Conservation (phyloP, 116 monocot species). For the Trichopus zeylanicus region DNA sequence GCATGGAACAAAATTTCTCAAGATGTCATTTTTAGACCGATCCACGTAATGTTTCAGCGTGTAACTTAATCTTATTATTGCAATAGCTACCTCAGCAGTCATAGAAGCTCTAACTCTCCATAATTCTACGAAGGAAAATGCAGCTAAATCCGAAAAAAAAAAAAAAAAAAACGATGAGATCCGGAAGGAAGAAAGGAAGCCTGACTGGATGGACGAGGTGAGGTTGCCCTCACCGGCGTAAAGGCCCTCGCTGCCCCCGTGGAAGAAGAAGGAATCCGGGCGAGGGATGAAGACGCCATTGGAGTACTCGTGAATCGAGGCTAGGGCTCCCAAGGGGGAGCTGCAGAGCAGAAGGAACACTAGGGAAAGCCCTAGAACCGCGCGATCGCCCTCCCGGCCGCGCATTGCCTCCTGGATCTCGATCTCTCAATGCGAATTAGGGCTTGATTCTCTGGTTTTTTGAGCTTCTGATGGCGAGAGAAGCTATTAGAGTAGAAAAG, state of each 20-base stretch:
- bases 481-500: too few relatives aligned
- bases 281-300: constrained; percentile 56
- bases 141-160: neutral
- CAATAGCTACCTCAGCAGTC: too few relatives aligned
- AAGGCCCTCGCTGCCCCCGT: constrained; percentile 95
- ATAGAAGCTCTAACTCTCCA: too few relatives aligned
- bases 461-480: constrained; percentile 3
- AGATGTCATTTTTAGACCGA: too few relatives aligned
- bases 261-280: constrained; percentile 93
- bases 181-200: neutral
- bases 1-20: too few relatives aligned
- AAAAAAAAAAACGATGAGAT: neutral
- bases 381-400: constrained; percentile 9
- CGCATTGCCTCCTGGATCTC: too few relatives aligned
- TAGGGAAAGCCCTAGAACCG: constrained; percentile 19
- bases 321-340: constrained; percentile 11
- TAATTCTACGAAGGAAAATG: too few relatives aligned
- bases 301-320: constrained; percentile 80
- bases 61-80: too few relatives aligned
- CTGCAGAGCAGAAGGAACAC: constrained; percentile 30
- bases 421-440: neutral
- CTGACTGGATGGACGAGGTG: constrained; percentile 61
- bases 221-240: constrained; percentile 52
- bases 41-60: too few relatives aligned
- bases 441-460: neutral